These are phyloP conservation scores for Colletotrichum aenigma DNA, from an alignment of 2,329 filamentous ascomycete species.

Conservation along the genomic window DNA sequence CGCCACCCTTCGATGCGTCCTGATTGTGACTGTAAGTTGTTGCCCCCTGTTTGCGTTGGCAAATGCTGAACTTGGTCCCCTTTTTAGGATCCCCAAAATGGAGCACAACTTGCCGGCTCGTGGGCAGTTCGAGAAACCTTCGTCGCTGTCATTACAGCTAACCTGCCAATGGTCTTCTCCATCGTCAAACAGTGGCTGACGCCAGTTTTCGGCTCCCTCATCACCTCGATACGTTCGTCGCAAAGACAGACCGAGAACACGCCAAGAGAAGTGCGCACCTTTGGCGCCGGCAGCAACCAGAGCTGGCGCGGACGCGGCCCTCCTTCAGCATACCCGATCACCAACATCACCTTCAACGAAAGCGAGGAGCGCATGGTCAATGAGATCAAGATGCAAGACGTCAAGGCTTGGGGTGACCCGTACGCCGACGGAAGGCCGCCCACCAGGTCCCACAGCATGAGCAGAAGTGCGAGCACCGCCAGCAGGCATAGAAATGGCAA, in stretches of 20 bases:
- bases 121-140: conserved; percentile 43
- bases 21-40: conserved; percentile 27
- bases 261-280: conserved; percentile 41
- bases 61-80: not conserved
- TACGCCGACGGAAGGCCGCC: conserved; percentile 53
- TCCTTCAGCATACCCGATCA: conserved; percentile 36
- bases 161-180: conserved; percentile 45
- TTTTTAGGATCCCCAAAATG: conserved; percentile 26
- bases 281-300: conserved; percentile 39
- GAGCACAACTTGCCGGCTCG: conserved; percentile 11
- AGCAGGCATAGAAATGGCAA: not conserved
- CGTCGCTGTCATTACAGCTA: conserved; percentile 41
- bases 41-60: not conserved
- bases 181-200: conserved; percentile 40
- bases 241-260: conserved; percentile 38
- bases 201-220: conserved; percentile 34
- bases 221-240: conserved; percentile 39
- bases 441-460: not conserved
- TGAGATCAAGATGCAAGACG: conserved; percentile 42
- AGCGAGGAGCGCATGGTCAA: conserved; percentile 46
- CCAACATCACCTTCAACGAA: conserved; percentile 41
- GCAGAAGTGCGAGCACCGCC: not conserved
- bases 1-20: conserved; percentile 36
- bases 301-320: conserved; percentile 34
- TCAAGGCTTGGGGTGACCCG: conserved; percentile 10